Percentiles rank a stretch among this genome's conserved stretches.
Conservation (phyloP, 176 grass and related monocot species). For the Triticum aestivum region IWGSC_CS_RefSeq_v2.1 NC_057801.1:407005476-407005975, state of each 20-base stretch:
- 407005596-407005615: constrained; percentile 57
- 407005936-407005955: constrained; percentile 90
- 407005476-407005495: neutral
- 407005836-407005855: neutral
- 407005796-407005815: constrained; percentile 44
- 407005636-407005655: constrained; percentile 92
- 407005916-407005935: constrained; percentile 91
- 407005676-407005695: constrained; percentile 88
- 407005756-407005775: constrained; percentile 62
- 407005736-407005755: constrained; percentile 76
- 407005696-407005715: constrained; percentile 83
- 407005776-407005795: constrained; percentile 76
- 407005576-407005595: constrained; percentile 74
- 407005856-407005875: neutral
- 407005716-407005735: constrained; percentile 90
- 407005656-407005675: constrained; percentile 93
- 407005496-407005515: neutral
- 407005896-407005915: constrained; percentile 66
- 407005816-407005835: neutral
- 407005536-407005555: constrained; percentile 48
- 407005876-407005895: neutral
- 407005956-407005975: constrained; percentile 92
- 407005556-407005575: constrained; percentile 80
- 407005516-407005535: neutral
- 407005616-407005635: constrained; percentile 78